Conservation (phyloP, 139 green algal genomes). For the Chlamydomonas schloesseri region DNA sequence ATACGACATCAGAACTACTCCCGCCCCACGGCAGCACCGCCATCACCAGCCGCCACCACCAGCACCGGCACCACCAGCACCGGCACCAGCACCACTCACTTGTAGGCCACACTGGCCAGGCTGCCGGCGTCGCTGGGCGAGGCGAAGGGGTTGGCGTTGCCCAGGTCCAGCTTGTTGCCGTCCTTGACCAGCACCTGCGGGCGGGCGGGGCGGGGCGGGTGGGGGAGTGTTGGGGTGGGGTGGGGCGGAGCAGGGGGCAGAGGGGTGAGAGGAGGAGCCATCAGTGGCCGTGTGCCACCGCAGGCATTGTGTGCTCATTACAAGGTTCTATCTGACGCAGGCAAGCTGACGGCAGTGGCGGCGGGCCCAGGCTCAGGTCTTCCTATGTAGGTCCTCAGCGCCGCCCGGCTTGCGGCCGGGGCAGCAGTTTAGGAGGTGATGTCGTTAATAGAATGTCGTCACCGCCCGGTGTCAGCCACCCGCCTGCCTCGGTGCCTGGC, state of each 20-base stretch:
- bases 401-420: not conserved
- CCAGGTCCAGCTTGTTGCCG: conserved; percentile 68
- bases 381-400: conserved; percentile 39
- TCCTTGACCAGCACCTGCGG: conserved; percentile 70
- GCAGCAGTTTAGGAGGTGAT: conserved; percentile 36
- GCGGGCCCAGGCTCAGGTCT: conserved; percentile 20
- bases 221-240: too few species aligned
- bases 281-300: too few species aligned
- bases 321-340: too few species aligned
- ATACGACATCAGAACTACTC: too few species aligned
- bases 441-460: conserved; percentile 40
- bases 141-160: conserved; percentile 83
- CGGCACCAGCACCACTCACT: conserved; percentile 35
- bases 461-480: not conserved
- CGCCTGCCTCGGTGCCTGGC: too few species aligned
- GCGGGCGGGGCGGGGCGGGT: not conserved
- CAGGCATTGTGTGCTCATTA: too few species aligned
- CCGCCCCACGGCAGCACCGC: too few species aligned
- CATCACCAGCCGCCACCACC: not conserved
- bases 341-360: not conserved
- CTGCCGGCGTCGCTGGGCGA: conserved; percentile 65
- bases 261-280: not conserved
- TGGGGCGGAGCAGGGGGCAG: not conserved
- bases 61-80: not conserved
- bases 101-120: conserved; percentile 76